A percentile compares a stretch with the other conserved stretches of the same genome.
phyloP scores from a whole-genome alignment of 1,139 yeast genomes.

The Spathaspora sp. region DNA sequence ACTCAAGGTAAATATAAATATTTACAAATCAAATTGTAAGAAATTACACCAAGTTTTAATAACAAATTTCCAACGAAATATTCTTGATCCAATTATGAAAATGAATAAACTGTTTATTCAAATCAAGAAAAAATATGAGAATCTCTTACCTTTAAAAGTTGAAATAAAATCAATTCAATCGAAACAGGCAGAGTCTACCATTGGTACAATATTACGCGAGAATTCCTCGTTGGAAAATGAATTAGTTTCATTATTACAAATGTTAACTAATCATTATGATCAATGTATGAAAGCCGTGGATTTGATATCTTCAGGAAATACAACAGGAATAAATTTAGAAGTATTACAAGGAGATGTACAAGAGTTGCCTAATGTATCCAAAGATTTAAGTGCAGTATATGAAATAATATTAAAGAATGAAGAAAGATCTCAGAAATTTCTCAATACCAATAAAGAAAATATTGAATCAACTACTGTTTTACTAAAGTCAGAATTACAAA shows the following conservation, averaged over 20 bases:
- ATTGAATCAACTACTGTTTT: conserved; percentile 18
- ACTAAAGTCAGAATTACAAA: conserved; percentile 18
- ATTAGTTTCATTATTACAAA: conserved; percentile 65
- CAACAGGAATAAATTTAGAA: conserved; percentile 18
- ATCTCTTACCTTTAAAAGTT: conserved; percentile 20
- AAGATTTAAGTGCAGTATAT: conserved; percentile 32
- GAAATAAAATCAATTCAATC: conserved; percentile 14
- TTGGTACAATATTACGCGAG: conserved; percentile 30
- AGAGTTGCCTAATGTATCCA: conserved; percentile 33
- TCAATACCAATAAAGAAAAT: conserved; percentile 16
- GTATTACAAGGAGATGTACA: conserved; percentile 35
- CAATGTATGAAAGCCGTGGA: conserved; percentile 54
- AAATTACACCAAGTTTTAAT: conserved; percentile 24
- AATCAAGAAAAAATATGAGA: conserved; percentile 23
- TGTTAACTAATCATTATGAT: conserved; percentile 80
- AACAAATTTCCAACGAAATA: conserved; percentile 16
- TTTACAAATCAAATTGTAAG: conserved; percentile 27
- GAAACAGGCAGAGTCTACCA: conserved; percentile 17
- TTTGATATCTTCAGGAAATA: conserved; percentile 12
- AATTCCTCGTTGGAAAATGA: conserved; percentile 63
- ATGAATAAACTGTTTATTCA: conserved; percentile 17
- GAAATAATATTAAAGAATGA: conserved; percentile 41
- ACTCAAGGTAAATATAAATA: conserved; percentile 26
- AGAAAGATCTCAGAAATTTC: conserved; percentile 28
- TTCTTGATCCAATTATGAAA: conserved; percentile 16